phyloP scores from a whole-genome alignment of 768 basidiomycete genomes.

The Kwoniella sp. region DNA sequence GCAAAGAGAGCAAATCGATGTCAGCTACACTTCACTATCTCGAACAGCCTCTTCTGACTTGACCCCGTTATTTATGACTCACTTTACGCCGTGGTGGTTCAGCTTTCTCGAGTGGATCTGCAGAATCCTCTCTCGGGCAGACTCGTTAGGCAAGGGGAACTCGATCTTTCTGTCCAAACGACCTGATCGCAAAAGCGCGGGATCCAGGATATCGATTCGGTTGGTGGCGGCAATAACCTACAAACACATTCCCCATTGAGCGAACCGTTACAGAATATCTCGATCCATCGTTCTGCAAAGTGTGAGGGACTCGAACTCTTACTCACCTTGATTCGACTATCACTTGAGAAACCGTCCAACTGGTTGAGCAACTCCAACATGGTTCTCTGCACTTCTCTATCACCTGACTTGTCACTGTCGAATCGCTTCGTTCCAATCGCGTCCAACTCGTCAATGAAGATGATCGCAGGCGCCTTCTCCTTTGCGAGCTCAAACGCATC shows the following conservation, averaged over 20 bases:
- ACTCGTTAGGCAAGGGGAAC: slow-evolving; percentile 94
- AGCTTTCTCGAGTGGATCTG: slow-evolving; percentile 98
- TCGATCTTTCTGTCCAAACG: slow-evolving; percentile 98
- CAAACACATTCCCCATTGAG: not conserved
- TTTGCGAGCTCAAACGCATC: slow-evolving; percentile 98
- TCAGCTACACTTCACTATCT: not conserved
- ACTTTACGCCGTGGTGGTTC: slow-evolving; percentile 83
- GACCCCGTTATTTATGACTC: slow-evolving; percentile 9
- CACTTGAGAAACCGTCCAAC: slow-evolving; percentile 94
- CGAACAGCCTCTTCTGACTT: not conserved
- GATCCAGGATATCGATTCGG: slow-evolving; percentile 96
- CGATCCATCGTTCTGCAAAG: not conserved
- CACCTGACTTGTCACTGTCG: slow-evolving; percentile 97
- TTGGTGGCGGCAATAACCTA: slow-evolving; percentile 99
- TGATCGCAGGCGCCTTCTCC: slow-evolving; percentile 97
- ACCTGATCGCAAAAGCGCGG: slow-evolving; percentile 95
- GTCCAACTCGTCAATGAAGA: slow-evolving; percentile 97
- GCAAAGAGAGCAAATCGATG: not conserved
- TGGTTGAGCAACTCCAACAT: slow-evolving; percentile 99
- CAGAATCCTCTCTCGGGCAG: slow-evolving; percentile 91
- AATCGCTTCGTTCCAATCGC: slow-evolving; percentile 99
- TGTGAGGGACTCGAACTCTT: no score
- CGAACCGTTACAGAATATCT: no score
- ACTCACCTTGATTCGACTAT: slow-evolving; percentile 89
- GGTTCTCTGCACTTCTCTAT: slow-evolving; percentile 99